Base-by-base conservation (phyloP, 2,329 filamentous ascomycete genomes). In the Elsinoe necatrix region DNA sequence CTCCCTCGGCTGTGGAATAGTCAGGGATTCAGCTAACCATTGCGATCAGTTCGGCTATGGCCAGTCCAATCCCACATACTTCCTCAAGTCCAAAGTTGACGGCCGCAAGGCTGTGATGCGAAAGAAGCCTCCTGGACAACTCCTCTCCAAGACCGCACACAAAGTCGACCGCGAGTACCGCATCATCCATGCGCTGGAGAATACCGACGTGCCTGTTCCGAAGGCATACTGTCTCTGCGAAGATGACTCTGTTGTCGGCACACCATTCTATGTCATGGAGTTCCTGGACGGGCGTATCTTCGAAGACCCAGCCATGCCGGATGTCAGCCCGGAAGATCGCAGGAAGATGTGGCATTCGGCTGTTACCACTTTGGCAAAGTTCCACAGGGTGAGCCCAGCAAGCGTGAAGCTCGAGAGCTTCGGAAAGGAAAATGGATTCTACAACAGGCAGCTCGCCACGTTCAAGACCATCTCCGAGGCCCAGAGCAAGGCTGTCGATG, bases 21-120 rank as follows among this genome's bases (percentile, higher is more conserved):
- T 37, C 20, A 52, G 4, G 8, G 34, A 9, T 14, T 11, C 3
- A 47, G 25, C 42, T 50, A 59, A 51, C 60, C 50, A 12, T 20
- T 25, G 12, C 14, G 52, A 34, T 8, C 66, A 97, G 88, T 98
- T 97, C 69, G 89, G 91, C 65, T 97, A 95, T 70, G 93, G 93
- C 59, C 93, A 97, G 74, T 95, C 89, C 58, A 98, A 97, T 70
- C 93, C 93, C 43, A 98, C 93, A 1, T 98, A 97, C 74, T 89
- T 92, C 67, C 79, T 97, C 67, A 95, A 84, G 14, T 84, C 84
- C 54, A 77, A 82, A 62, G 78, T 83, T 68, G 82, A 84, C 54
- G 71, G 76, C 63, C 83, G 84, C 68, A 95, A 85, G 41, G 54
- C 54, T 73, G 93, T 98, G 31, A 81, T 97, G 76, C 89, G 93